Evolutionary conservation across 73 alveolate species (phyloP), one percentile per base, ranked within the genome.

Genomic region (Stentor coeruleus): DNA sequence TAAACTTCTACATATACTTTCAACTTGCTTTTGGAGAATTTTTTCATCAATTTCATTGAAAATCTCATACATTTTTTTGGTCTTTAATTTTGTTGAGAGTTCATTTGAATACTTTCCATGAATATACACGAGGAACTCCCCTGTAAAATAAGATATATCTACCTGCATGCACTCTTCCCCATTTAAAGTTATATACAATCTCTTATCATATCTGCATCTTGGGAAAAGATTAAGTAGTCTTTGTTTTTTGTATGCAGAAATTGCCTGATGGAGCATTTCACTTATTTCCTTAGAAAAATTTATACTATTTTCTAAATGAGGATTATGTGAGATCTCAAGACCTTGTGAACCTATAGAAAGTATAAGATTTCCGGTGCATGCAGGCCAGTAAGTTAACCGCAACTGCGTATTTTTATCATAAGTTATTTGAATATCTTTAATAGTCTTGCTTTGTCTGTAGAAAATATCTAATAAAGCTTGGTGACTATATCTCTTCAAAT

Each of bases 161-260:
- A 66, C 37, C 33, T 20, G 49, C n/a, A 40, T 66, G 42, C 36
- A 20, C 0, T 66, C 37, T 66, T 66, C 79, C 26, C 33, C 79
- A 20, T 28, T 0, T 28, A 49, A 11, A 11, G 28, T 20, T 11
- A 49, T 49, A n/a, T n/a, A n/a, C n/a, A n/a, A n/a, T n/a, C n/a
- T n/a, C n/a, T n/a, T n/a, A n/a, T n/a, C n/a, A n/a, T n/a, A n/a
- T n/a, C n/a, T n/a, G n/a, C n/a, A n/a, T n/a, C n/a, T n/a, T n/a
- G n/a, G n/a, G n/a, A n/a, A n/a, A n/a, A 57, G 73, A 20, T 66
- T 66, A 28, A 28, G 42, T 28, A 66, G 79, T 66, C 79, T 20
- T 1, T 26, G 33, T 20, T 20, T 66, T 31, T 31, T 66, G 33
- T 66, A 40, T 66, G 36, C 11, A 0, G 36, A 33, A 20, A 66